These are phyloP conservation scores for Oxyria digyna DNA, from an alignment of 148 eudicot genomes.

Conservation along the genomic window DNA sequence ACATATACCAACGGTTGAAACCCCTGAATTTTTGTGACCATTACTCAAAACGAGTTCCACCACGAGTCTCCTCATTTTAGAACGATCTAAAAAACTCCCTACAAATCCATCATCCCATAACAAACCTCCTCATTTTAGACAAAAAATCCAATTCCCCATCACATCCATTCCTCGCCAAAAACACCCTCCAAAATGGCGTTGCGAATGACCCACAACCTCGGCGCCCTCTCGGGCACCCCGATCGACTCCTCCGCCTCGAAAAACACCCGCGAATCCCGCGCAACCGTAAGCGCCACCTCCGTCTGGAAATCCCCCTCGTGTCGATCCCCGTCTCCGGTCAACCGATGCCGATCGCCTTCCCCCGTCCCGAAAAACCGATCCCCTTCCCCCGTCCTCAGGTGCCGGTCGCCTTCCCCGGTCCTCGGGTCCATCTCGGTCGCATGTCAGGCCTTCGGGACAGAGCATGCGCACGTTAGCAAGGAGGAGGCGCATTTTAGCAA, in stretches of 20 bases:
- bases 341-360: neutral
- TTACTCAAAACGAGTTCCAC: neutral
- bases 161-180: neutral
- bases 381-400: slow-evolving; percentile 21
- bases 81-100: neutral
- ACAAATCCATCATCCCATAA: neutral
- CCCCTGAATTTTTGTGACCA: no score
- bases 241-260: neutral
- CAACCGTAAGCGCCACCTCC: slow-evolving; percentile 14
- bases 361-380: slow-evolving; percentile 7
- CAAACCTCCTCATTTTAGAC: neutral
- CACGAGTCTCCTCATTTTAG: neutral
- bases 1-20: no score
- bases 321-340: neutral
- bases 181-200: neutral
- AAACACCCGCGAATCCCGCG: neutral
- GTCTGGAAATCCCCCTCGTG: slow-evolving; percentile 16
- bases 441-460: slow-evolving; percentile 18
- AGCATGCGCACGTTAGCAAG: neutral
- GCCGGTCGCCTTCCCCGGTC: slow-evolving; percentile 18
- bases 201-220: slow-evolving; percentile 2
- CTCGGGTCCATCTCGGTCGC: slow-evolving; percentile 22
- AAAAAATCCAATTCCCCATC: neutral
- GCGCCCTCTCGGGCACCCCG: slow-evolving; percentile 6
- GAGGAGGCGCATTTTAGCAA: neutral